phyloP scores from a whole-genome alignment of 2,329 filamentous ascomycete genomes.

The Talaromyces sp. region DNA sequence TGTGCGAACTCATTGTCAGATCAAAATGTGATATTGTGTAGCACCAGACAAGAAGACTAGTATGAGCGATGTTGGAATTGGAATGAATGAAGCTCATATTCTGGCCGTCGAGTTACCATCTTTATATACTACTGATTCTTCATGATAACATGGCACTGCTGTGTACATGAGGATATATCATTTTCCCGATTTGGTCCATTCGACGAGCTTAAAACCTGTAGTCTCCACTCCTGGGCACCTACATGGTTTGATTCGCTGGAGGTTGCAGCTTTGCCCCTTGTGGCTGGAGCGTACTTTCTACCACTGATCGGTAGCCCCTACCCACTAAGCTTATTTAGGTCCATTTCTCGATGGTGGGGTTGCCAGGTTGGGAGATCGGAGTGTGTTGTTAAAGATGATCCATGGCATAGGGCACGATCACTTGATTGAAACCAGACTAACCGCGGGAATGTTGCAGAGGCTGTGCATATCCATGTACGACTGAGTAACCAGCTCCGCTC shows the following conservation, averaged over 20 bases:
- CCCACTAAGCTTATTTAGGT: not conserved
- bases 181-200: conserved; percentile 14
- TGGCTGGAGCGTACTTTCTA: not conserved
- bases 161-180: not conserved
- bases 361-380: too few species aligned
- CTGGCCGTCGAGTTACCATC: not conserved
- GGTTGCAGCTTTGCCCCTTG: not conserved
- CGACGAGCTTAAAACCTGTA: not conserved
- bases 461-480: too few species aligned
- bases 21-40: not conserved
- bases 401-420: too few species aligned
- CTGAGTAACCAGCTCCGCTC: too few species aligned
- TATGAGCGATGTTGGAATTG: too few species aligned
- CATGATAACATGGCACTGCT: not conserved
- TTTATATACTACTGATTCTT: not conserved
- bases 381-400: too few species aligned
- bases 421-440: too few species aligned
- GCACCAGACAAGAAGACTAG: not conserved
- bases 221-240: not conserved
- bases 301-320: not conserved
- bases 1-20: not conserved
- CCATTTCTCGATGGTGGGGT: not conserved
- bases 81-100: too few species aligned
- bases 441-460: too few species aligned
- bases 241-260: not conserved